These are phyloP conservation scores for Thelonectria discophora DNA, from an alignment of 2,329 filamentous ascomycete genomes.

Conservation along the genomic window DNA sequence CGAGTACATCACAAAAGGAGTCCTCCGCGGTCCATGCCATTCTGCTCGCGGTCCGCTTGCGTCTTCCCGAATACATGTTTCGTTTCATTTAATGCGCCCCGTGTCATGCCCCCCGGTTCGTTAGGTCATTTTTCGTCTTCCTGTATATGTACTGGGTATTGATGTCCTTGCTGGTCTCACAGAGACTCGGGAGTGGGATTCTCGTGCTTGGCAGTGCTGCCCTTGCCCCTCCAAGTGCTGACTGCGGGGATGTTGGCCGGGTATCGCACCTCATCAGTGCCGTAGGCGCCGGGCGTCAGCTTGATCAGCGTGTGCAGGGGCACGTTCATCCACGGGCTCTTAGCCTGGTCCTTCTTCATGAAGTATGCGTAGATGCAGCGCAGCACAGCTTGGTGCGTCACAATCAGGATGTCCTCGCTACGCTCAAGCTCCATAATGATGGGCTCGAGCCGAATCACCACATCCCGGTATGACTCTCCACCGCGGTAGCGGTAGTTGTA, in stretches of 20 bases:
- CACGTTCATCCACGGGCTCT: slow-evolving; percentile 98
- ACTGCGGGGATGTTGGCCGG: slow-evolving; percentile 94
- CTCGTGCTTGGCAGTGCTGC: slow-evolving; percentile 89
- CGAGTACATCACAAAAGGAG: slow-evolving; percentile 7
- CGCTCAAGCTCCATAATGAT: slow-evolving; percentile 99
- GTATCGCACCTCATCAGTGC: slow-evolving; percentile 87
- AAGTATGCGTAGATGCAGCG: slow-evolving; percentile 99
- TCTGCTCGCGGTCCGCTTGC: slow-evolving; percentile 2
- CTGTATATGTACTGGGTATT: slow-evolving; percentile 11
- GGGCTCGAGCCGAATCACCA: slow-evolving; percentile 95
- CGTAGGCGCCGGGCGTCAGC: slow-evolving; percentile 92
- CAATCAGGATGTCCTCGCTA: slow-evolving; percentile 95
- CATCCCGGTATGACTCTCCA: slow-evolving; percentile 93
- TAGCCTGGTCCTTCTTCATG: slow-evolving; percentile 93
- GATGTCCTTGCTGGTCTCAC: slow-evolving; percentile 28
- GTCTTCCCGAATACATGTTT: background rate
- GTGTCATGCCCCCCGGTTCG: slow-evolving; percentile 17
- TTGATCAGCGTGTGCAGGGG: slow-evolving; percentile 97
- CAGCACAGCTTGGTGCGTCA: slow-evolving; percentile 96
- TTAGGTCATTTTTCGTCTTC: slow-evolving; percentile 13
- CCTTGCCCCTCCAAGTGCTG: slow-evolving; percentile 95
- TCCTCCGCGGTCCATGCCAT: background rate
- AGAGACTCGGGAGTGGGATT: slow-evolving; percentile 57
- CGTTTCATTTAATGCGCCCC: slow-evolving; percentile 8
- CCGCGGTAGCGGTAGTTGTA: slow-evolving; percentile 99